Evolutionary conservation across 2,329 filamentous ascomycete genomes (phyloP).

Genomic region (Aurifilum marmelostoma): DNA sequence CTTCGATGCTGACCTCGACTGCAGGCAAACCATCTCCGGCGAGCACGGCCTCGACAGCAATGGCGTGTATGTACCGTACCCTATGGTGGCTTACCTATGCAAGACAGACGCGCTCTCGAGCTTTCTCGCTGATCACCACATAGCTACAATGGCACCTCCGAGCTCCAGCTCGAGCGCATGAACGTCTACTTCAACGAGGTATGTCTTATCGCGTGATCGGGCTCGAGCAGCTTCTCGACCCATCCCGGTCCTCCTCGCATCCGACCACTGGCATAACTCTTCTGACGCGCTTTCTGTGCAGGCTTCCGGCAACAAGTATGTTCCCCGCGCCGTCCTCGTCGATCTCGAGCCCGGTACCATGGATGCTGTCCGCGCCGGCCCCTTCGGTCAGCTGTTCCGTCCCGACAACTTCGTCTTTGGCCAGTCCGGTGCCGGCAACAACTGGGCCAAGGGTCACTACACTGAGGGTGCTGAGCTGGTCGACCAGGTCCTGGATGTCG

Average conservation of each 20-base stretch:
- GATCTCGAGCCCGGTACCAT: constrained; percentile 99
- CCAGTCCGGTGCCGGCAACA: constrained; percentile 99
- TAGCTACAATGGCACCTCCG: constrained; percentile 96
- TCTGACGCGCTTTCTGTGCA: constrained; percentile 43
- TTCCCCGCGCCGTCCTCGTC: constrained; percentile 98
- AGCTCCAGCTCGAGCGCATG: constrained; percentile 99
- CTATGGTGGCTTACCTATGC: neutral
- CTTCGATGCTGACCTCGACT: constrained; percentile 43
- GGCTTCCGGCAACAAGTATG: constrained; percentile 98
- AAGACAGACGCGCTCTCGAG: neutral
- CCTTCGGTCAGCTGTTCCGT: constrained; percentile 98
- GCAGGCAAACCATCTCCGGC: constrained; percentile 79
- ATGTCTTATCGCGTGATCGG: constrained; percentile 33
- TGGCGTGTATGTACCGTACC: constrained; percentile 73
- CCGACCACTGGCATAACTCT: neutral
- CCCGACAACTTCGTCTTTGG: constrained; percentile 99
- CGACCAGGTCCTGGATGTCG: constrained; percentile 96
- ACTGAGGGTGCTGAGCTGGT: constrained; percentile 99
- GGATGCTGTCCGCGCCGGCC: constrained; percentile 97
- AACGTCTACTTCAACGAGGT: constrained; percentile 95
- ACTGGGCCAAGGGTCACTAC: constrained; percentile 99
- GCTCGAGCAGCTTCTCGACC: neutral
- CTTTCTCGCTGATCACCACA: constrained; percentile 33
- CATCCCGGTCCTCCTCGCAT: too few relatives aligned
- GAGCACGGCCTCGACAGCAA: constrained; percentile 97